A percentile compares a stretch with the other conserved stretches of the same genome.
phyloP scores from a whole-genome alignment of 495 filamentous ascomycete genomes.

The Penicillium daleae region DNA sequence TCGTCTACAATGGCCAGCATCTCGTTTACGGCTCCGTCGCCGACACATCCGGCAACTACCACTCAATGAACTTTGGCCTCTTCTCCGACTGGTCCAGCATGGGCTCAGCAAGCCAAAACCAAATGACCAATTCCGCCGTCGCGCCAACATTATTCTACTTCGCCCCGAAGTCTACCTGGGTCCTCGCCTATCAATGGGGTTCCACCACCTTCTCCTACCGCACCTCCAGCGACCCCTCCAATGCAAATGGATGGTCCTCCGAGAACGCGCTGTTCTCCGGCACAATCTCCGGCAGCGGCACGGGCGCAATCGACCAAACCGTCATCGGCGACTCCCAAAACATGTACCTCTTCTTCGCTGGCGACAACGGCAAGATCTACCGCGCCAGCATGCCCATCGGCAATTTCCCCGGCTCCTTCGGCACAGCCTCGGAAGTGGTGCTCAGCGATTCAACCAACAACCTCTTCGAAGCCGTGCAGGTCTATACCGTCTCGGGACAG shows the following conservation, averaged over 20 bases:
- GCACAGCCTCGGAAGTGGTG: constrained; percentile 48
- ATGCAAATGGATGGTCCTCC: constrained; percentile 59
- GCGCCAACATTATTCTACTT: constrained; percentile 68
- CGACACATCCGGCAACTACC: constrained; percentile 45
- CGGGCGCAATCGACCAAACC: constrained; percentile 59
- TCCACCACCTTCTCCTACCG: constrained; percentile 59
- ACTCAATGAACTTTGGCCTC: constrained; percentile 60
- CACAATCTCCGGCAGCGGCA: constrained; percentile 50
- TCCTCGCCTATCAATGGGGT: constrained; percentile 66
- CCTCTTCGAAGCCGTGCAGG: constrained; percentile 66
- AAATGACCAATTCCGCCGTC: constrained; percentile 52
- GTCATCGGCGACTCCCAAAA: constrained; percentile 50
- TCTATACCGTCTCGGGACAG: constrained; percentile 60
- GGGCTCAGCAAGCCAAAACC: constrained; percentile 55
- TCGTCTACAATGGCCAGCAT: constrained; percentile 56
- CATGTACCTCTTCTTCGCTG: constrained; percentile 69
- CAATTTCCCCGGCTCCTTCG: constrained; percentile 63
- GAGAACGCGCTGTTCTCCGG: constrained; percentile 59
- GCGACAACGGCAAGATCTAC: constrained; percentile 69
- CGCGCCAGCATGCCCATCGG: constrained; percentile 59
- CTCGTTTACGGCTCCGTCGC: constrained; percentile 56
- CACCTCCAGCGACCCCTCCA: constrained; percentile 59
- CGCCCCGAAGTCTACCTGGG: constrained; percentile 59
- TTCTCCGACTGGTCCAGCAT: constrained; percentile 60
- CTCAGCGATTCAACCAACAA: constrained; percentile 56